Conservation (phyloP, 2,329 filamentous ascomycete genomes). For the Emmonsiellopsis sp. region DNA sequence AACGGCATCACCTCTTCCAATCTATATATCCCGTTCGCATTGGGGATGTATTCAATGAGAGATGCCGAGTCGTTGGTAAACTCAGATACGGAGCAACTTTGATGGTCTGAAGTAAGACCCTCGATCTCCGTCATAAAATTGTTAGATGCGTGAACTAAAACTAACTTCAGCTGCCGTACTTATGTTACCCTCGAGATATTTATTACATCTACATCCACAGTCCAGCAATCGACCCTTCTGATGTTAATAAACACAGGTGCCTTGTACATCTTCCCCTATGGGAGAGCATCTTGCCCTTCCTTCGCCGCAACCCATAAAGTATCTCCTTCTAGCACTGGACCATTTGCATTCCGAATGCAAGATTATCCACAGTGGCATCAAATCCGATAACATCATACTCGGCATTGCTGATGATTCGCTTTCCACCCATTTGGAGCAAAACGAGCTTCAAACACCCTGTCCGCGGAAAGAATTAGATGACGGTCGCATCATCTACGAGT, state of each 20-base stretch:
- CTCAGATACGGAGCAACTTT: not conserved
- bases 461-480: constrained; percentile 34
- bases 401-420: constrained; percentile 32
- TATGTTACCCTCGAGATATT: constrained; percentile 24
- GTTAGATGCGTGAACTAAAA: not conserved
- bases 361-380: constrained; percentile 41
- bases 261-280: constrained; percentile 35
- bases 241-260: constrained; percentile 25
- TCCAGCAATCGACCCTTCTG: constrained; percentile 24
- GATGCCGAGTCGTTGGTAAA: constrained; percentile 4
- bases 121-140: not conserved
- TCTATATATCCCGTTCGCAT: no score
- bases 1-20: no score
- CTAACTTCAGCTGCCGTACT: constrained; percentile 13
- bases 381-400: constrained; percentile 41
- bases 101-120: constrained; percentile 11
- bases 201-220: constrained; percentile 18
- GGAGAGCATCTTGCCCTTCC: constrained; percentile 33
- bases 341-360: constrained; percentile 39
- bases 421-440: constrained; percentile 31
- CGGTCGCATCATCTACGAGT: constrained; percentile 36
- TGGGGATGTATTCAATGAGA: not conserved
- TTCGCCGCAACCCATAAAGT: not conserved
- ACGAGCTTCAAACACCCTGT: constrained; percentile 30
- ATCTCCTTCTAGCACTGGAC: constrained; percentile 37